These are phyloP conservation scores for Salix dunnii DNA, from an alignment of 345 rosid species.

Conservation along the genomic window DNA sequence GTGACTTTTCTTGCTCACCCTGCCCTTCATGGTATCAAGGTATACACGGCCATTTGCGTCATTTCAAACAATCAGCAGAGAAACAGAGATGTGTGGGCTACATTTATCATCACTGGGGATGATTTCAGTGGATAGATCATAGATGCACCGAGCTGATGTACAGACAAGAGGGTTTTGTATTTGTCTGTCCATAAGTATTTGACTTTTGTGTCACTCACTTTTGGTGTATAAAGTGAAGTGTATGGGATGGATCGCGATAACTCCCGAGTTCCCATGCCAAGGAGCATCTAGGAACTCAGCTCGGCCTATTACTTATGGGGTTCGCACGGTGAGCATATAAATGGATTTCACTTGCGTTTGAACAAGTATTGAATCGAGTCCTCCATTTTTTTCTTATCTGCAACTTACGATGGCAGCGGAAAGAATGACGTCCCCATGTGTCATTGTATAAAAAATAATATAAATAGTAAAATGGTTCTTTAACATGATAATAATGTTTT, in stretches of 20 bases:
- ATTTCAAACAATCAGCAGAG: background rate
- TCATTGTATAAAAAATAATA: no score
- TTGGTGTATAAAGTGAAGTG: background rate
- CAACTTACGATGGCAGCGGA: no score
- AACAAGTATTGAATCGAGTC: no score
- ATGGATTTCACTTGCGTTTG: background rate
- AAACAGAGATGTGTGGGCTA: background rate
- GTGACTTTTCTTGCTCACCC: background rate
- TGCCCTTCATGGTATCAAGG: no score
- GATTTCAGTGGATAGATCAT: slow-evolving; percentile 8
- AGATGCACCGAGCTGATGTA: background rate
- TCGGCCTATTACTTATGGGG: no score
- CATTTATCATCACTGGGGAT: slow-evolving; percentile 8
- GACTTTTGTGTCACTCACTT: background rate
- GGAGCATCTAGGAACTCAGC: no score
- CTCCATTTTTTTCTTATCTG: no score
- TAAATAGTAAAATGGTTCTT: no score
- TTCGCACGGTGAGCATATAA: no score
- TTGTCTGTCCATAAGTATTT: background rate
- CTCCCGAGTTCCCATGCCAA: background rate
- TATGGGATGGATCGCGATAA: background rate
- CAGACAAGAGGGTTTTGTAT: background rate
- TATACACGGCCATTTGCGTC: background rate
- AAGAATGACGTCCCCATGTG: no score
- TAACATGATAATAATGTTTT: no score